Conservation (phyloP, 2,329 filamentous ascomycete species). For the Apiospora pterosperma region DNA sequence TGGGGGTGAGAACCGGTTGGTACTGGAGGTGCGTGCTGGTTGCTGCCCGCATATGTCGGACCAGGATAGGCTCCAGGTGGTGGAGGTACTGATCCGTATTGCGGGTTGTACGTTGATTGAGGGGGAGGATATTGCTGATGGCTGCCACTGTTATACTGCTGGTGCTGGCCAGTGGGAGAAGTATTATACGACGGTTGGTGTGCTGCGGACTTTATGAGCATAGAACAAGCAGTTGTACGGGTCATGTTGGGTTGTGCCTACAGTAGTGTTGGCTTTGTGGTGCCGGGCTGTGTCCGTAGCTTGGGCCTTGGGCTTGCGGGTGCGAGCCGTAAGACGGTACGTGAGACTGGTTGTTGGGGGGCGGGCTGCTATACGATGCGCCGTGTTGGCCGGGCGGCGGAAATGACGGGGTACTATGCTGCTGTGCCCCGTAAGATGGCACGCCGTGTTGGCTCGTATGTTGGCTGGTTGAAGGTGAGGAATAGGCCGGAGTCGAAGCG, state of each 20-base stretch:
- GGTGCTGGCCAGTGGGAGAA: not conserved
- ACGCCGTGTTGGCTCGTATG: slow-evolving; percentile 11
- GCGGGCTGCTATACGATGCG: slow-evolving; percentile 17
- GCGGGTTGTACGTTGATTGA: slow-evolving; percentile 21
- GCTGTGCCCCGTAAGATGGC: slow-evolving; percentile 11
- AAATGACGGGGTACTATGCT: slow-evolving; percentile 17
- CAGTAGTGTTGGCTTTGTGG: slow-evolving; percentile 26
- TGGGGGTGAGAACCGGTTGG: slow-evolving; percentile 23
- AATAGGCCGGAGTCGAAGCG: slow-evolving; percentile 24
- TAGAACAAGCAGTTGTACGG: not conserved
- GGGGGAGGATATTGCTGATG: slow-evolving; percentile 28
- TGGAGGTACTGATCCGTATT: slow-evolving; percentile 23
- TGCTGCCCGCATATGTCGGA: slow-evolving; percentile 20
- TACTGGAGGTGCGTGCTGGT: slow-evolving; percentile 18
- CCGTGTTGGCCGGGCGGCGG: slow-evolving; percentile 20
- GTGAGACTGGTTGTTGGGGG: slow-evolving; percentile 12
- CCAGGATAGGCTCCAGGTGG: slow-evolving; percentile 22
- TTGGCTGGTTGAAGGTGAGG: slow-evolving; percentile 16
- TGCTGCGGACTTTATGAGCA: slow-evolving; percentile 10
- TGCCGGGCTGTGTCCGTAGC: slow-evolving; percentile 25
- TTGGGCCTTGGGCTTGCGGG: slow-evolving; percentile 17
- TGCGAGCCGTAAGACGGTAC: slow-evolving; percentile 10
- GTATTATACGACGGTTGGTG: slow-evolving; percentile 20
- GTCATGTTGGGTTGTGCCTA: slow-evolving; percentile 13
- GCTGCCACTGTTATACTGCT: slow-evolving; percentile 6